phyloP scores from a whole-genome alignment of 2,329 filamentous ascomycete species.

The Ophiostoma ulmi region DNA sequence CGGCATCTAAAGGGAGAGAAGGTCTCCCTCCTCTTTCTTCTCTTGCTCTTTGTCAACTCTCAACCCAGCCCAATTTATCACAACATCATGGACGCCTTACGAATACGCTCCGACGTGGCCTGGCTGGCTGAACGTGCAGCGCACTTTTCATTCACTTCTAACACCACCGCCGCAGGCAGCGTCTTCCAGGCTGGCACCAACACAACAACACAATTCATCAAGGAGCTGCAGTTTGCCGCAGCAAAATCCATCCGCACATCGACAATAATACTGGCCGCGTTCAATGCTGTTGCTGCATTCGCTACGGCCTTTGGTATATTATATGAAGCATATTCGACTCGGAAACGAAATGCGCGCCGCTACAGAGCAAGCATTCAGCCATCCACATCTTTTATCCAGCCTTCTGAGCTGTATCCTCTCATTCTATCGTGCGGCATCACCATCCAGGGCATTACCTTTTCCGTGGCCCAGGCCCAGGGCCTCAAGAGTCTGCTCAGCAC shows the following conservation, averaged over 20 bases:
- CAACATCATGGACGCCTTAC: constrained; percentile 25
- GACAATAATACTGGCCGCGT: constrained; percentile 55
- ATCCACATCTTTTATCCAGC: constrained; percentile 42
- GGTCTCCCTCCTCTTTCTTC: constrained; percentile 2
- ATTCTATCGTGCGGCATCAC: constrained; percentile 53
- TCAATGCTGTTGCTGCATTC: constrained; percentile 56
- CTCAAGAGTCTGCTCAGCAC: constrained; percentile 46
- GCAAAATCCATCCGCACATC: constrained; percentile 57
- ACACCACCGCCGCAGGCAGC: constrained; percentile 21
- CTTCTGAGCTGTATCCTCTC: constrained; percentile 51
- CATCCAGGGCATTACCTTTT: constrained; percentile 54
- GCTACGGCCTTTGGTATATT: constrained; percentile 53
- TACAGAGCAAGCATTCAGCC: constrained; percentile 35
- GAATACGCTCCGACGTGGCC: constrained; percentile 28
- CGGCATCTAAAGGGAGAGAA: constrained; percentile 3
- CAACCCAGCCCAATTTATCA: neutral
- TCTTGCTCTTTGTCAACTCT: neutral
- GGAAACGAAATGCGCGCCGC: constrained; percentile 39
- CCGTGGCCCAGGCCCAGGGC: constrained; percentile 52
- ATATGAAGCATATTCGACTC: constrained; percentile 49
- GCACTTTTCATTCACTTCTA: constrained; percentile 23
- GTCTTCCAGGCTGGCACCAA: constrained; percentile 35
- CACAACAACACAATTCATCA: constrained; percentile 43
- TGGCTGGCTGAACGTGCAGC: constrained; percentile 35
- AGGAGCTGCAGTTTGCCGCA: constrained; percentile 48